Percentiles rank a stretch among this genome's conserved stretches.
phyloP scores from a whole-genome alignment of 164 flowering plant species.

The Sextonia rubra region DNA sequence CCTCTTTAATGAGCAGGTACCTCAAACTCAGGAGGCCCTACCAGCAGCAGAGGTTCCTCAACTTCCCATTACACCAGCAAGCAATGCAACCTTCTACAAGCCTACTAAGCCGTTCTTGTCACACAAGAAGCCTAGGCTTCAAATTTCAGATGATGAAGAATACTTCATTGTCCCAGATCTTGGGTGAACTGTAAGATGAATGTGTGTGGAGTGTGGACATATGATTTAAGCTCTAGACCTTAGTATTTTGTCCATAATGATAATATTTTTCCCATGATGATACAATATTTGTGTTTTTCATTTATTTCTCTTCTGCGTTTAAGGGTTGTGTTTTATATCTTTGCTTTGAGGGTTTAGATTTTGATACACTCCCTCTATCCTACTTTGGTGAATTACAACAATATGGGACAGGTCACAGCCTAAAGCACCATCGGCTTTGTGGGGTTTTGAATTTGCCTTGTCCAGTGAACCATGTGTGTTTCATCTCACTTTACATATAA shows the following conservation, averaged over 20 bases:
- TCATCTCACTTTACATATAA: too few species aligned
- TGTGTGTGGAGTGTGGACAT: not conserved
- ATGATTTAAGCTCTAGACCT: not conserved
- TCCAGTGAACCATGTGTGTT: too few species aligned
- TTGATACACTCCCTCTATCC: not conserved
- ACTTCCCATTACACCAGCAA: slow-evolving; percentile 40
- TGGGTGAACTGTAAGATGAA: slow-evolving; percentile 33
- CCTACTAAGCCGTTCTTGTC: slow-evolving; percentile 42
- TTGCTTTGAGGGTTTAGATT: not conserved
- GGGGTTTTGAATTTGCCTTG: not conserved
- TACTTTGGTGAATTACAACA: not conserved
- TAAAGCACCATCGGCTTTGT: not conserved
- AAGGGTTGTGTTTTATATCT: not conserved
- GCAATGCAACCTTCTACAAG: slow-evolving; percentile 30
- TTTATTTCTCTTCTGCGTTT: not conserved
- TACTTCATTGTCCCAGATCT: slow-evolving; percentile 89
- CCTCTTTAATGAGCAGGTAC: slow-evolving; percentile 53
- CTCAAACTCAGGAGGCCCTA: slow-evolving; percentile 40
- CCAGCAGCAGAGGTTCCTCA: slow-evolving; percentile 91
- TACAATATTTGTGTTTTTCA: not conserved
- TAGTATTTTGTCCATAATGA: not conserved
- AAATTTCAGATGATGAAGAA: slow-evolving; percentile 63
- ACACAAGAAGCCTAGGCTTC: slow-evolving; percentile 71
- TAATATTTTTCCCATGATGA: not conserved
- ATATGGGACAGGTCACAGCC: not conserved